A percentile compares a stretch with the other conserved stretches of the same genome.
Conservation (phyloP, 805 yeast genomes). For the Kuraishia cidri region DNA sequence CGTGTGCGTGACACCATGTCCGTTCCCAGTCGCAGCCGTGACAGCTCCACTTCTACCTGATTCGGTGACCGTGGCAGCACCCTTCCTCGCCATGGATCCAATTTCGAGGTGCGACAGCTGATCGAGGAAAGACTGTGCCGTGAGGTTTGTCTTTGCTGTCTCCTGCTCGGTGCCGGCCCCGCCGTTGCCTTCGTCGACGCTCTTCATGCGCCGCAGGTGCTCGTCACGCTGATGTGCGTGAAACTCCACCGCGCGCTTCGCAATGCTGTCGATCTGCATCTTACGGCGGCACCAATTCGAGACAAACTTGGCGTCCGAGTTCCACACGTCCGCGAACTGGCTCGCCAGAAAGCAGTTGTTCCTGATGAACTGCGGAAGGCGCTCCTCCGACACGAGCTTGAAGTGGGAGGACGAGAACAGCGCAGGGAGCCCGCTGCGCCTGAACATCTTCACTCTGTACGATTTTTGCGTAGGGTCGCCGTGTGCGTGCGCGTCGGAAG, state of each 20-base stretch:
- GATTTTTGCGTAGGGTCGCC: conserved; percentile 10
- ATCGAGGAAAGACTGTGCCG: conserved; percentile 4
- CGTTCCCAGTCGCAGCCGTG: no score
- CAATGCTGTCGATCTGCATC: conserved; percentile 50
- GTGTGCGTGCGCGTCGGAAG: conserved; percentile 5
- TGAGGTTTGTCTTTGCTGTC: conserved; percentile 1
- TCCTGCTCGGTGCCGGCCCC: not conserved
- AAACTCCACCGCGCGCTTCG: no score
- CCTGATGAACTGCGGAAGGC: conserved; percentile 56
- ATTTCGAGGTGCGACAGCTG: conserved; percentile 4
- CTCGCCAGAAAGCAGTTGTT: conserved; percentile 57
- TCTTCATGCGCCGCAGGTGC: no score
- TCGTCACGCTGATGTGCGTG: no score
- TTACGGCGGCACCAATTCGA: conserved; percentile 65
- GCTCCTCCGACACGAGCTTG: conserved; percentile 54
- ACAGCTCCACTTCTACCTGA: no score
- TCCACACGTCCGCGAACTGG: conserved; percentile 73
- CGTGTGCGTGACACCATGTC: no score
- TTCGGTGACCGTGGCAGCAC: no score
- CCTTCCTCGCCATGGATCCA: no score
- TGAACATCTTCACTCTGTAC: conserved; percentile 55
- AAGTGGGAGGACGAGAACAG: conserved; percentile 69
- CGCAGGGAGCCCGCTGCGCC: conserved; percentile 68
- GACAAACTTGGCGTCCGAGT: conserved; percentile 42
- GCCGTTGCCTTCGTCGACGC: not conserved